phyloP scores from a whole-genome alignment of 495 filamentous ascomycete species.

The Haplographium delicatum region DNA sequence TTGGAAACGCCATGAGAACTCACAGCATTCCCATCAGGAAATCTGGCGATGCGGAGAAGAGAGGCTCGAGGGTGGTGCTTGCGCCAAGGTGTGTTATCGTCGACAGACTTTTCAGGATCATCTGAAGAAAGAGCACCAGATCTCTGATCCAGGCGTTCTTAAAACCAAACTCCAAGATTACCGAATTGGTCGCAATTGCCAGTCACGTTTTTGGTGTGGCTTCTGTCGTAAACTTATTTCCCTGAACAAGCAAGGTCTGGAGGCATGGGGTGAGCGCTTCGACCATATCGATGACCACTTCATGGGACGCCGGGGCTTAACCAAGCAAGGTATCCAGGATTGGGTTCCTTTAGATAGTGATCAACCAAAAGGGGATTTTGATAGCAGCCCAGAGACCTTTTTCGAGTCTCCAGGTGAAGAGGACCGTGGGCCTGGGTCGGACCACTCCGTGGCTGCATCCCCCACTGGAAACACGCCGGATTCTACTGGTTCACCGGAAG shows the following conservation, averaged over 20 bases:
- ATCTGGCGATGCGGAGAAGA: slow-evolving; percentile 67
- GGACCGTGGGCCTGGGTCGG: not conserved
- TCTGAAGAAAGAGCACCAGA: slow-evolving; percentile 48
- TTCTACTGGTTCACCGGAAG: not conserved
- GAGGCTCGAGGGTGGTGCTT: slow-evolving; percentile 29
- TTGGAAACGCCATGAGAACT: slow-evolving; percentile 94
- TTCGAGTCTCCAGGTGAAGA: not conserved
- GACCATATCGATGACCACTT: slow-evolving; percentile 88
- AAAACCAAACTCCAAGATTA: slow-evolving; percentile 41
- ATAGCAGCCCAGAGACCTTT: not conserved
- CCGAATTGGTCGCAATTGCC: slow-evolving; percentile 64
- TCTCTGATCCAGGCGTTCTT: slow-evolving; percentile 26
- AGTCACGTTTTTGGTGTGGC: slow-evolving; percentile 81
- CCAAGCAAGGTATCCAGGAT: slow-evolving; percentile 20
- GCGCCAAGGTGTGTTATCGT: slow-evolving; percentile 56
- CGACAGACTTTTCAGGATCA: slow-evolving; percentile 57
- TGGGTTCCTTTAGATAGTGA: slow-evolving; percentile 21
- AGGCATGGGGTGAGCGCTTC: slow-evolving; percentile 70
- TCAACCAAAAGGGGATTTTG: slow-evolving; percentile 15
- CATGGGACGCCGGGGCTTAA: slow-evolving; percentile 30
- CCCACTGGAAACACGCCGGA: slow-evolving; percentile 3
- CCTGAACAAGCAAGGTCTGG: slow-evolving; percentile 47
- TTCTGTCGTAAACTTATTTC: slow-evolving; percentile 63
- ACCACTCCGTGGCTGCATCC: not conserved
- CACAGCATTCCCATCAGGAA: slow-evolving; percentile 72